Evolutionary conservation across 345 rosid species (phyloP).

Genomic region (Citrus sinensis): DVS_A1.0 CM039161.1:6702501-6703000

Average conservation of each 20-base stretch:
- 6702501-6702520: too few species aligned
- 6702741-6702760: neutral
- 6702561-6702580: neutral
- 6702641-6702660: neutral
- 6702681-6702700: neutral
- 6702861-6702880: conserved; percentile 2
- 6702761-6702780: neutral
- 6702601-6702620: neutral
- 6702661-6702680: neutral
- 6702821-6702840: neutral
- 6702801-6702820: neutral
- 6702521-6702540: neutral
- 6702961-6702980: conserved; percentile 1
- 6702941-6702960: conserved; percentile 13
- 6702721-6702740: neutral
- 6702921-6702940: conserved; percentile 3
- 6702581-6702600: neutral
- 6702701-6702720: neutral
- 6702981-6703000: neutral
- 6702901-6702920: conserved; percentile 10
- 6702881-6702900: conserved; percentile 7
- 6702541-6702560: neutral
- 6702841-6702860: neutral
- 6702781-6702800: neutral
- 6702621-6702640: neutral